Evolutionary conservation across 345 rosid genomes (phyloP), one percentile per base, ranked within the genome.

Genomic region (Erodium maritimum): DNA sequence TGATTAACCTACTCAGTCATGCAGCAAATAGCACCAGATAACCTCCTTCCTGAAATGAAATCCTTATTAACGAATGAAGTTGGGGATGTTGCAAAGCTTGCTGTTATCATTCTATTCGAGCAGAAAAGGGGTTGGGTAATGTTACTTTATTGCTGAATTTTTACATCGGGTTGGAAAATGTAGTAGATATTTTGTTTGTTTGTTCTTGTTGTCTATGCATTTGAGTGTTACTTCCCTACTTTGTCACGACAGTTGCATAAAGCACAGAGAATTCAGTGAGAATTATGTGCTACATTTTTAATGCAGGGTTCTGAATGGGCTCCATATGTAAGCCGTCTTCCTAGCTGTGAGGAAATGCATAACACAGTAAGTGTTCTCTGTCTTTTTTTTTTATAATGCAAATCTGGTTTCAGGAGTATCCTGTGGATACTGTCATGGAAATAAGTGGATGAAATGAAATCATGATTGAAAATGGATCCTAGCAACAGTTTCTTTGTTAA

Each of bases 321-420:
- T 52, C 90, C 85, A 64, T 91, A 86, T 61, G 73, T 86, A 19
- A 69, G 78, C 60, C 66, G 86, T 55, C 91, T 88, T 77, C 96
- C 96, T 63, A 71, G 58, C 59, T 72, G 54, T 19, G 75, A 63
- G 52, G 84, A 80, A 50, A 81, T 84, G 74, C 87, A 88, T 45
- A 86, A 82, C 82, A 66, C 88, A 21, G 96, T 87, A 66, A 67
- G 56, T 53, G 17, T 67, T 56, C 56, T 56, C 45, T 48, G 23
- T 21, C 21, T 56, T 61, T 58, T 19, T 59, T 46, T 50, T 62
- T 21, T 46, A 50, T 61, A 21, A 23, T 61, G 33, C 5, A 29
- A 52, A 19, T 23, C 11, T 64, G 17, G 17, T 23, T 33, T 51
- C 16, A 19, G 22, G 1, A 13, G 21, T 22, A 21, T 46, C 45